A percentile compares a stretch with the other conserved stretches of the same genome.
Evolutionary conservation across 2,329 filamentous ascomycete genomes (phyloP).

Genomic region (Botryotinia calthae): DNA sequence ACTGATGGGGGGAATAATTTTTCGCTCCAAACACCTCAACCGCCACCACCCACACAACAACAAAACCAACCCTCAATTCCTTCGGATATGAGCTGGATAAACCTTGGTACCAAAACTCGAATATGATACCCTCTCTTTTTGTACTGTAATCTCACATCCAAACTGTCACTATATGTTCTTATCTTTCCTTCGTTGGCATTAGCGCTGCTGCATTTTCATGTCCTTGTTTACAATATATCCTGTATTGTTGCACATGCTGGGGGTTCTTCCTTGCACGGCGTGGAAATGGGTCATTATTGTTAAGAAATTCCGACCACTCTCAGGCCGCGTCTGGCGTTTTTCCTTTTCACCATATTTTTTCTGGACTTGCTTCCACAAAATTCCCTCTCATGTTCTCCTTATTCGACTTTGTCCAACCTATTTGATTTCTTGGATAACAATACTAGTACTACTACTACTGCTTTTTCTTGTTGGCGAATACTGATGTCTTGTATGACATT

Average conservation of each 20-base stretch:
- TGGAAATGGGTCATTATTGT: constrained; percentile 10
- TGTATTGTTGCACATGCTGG: constrained; percentile 19
- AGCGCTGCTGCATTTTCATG: constrained; percentile 13
- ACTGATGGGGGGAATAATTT: constrained; percentile 30
- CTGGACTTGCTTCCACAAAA: constrained; percentile 1
- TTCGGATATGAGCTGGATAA: constrained; percentile 78
- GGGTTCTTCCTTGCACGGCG: background rate
- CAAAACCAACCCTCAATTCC: constrained; percentile 17
- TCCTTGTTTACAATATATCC: constrained; percentile 15
- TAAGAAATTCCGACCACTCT: background rate
- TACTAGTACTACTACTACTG: background rate
- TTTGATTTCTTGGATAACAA: constrained; percentile 1
- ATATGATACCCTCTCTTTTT: constrained; percentile 27
- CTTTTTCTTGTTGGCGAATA: constrained; percentile 4
- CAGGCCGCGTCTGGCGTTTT: constrained; percentile 4
- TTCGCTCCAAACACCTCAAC: constrained; percentile 25
- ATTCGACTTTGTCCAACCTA: background rate
- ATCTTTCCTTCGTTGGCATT: constrained; percentile 13
- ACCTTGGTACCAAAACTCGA: constrained; percentile 50
- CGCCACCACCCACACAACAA: constrained; percentile 23
- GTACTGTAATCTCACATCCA: constrained; percentile 11
- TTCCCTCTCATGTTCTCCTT: constrained; percentile 12
- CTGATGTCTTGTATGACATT: constrained; percentile 13
- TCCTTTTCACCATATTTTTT: background rate
- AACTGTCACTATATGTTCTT: constrained; percentile 17